Percentiles rank a stretch among this genome's conserved stretches.
Evolutionary conservation across 2,329 filamentous ascomycete species (phyloP).

Genomic region (Arthrobotrys megalospora): DNA sequence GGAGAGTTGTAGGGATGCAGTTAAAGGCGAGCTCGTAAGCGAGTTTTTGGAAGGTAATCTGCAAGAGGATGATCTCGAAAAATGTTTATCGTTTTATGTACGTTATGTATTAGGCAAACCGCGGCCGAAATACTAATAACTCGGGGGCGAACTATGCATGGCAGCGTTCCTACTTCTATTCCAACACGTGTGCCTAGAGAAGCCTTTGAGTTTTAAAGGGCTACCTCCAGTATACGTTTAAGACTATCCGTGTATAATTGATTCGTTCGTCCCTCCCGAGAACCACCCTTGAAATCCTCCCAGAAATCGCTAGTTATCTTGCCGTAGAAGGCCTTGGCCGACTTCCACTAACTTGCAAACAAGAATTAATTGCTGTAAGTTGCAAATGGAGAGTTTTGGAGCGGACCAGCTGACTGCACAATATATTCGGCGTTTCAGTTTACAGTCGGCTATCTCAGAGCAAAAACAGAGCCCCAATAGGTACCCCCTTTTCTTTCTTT

Average conservation of each 20-base stretch:
- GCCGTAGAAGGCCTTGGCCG: not conserved
- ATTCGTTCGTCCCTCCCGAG: not conserved
- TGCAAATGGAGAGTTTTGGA: no score
- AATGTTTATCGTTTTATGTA: conserved; percentile 3
- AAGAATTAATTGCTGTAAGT: no score
- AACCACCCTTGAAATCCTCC: not conserved
- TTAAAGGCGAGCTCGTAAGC: not conserved
- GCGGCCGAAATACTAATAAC: not conserved
- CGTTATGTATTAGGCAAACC: not conserved
- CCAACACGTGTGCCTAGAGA: no score
- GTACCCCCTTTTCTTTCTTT: conserved; percentile 6
- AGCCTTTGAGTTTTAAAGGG: no score
- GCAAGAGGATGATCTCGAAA: conserved; percentile 18
- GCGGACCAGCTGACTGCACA: not conserved
- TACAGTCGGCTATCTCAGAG: not conserved
- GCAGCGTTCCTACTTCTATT: no score
- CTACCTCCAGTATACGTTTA: no score
- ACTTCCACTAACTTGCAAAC: not conserved
- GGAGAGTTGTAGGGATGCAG: not conserved
- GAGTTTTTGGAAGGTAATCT: not conserved
- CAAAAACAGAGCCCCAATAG: not conserved
- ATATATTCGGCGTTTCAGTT: not conserved
- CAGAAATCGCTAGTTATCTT: not conserved
- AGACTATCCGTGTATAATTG: no score
- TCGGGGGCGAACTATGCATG: not conserved